These are phyloP conservation scores for Phascolomyces articulosus DNA, from an alignment of 371 early-diverging fungal species.

Conservation along the genomic window DNA sequence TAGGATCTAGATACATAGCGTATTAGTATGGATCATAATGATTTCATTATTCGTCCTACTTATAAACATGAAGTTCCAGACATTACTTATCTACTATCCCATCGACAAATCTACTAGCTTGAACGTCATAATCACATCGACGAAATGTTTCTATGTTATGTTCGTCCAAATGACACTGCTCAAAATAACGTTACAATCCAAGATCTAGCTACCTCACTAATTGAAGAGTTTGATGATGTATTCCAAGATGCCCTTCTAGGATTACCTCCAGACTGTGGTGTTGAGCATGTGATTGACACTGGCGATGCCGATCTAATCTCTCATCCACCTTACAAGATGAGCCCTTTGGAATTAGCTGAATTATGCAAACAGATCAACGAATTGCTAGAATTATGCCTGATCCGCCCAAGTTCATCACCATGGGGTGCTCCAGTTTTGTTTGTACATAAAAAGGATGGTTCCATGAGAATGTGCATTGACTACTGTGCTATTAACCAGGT, in stretches of 20 bases:
- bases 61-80: no score
- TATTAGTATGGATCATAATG: no score
- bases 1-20: no score
- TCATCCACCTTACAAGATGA: constrained; percentile 28
- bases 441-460: constrained; percentile 15
- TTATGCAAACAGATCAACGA: constrained; percentile 15
- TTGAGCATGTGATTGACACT: constrained; percentile 13
- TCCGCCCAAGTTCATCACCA: constrained; percentile 28
- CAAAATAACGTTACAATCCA: background rate
- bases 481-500: constrained; percentile 39
- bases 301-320: constrained; percentile 5
- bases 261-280: constrained; percentile 6
- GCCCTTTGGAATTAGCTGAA: constrained; percentile 30
- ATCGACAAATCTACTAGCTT: background rate
- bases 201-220: background rate
- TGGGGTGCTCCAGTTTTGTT: no score
- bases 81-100: background rate
- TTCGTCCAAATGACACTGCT: background rate
- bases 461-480: constrained; percentile 46
- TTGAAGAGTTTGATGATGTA: constrained; percentile 6
- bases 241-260: constrained; percentile 11
- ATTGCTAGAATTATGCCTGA: constrained; percentile 10
- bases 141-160: constrained; percentile 4
- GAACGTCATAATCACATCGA: background rate
- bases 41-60: no score